Evolutionary conservation across 129 eudicot species (phyloP), one percentile per base, ranked within the genome.

Genomic region (Flaveria ramosissima): DNA sequence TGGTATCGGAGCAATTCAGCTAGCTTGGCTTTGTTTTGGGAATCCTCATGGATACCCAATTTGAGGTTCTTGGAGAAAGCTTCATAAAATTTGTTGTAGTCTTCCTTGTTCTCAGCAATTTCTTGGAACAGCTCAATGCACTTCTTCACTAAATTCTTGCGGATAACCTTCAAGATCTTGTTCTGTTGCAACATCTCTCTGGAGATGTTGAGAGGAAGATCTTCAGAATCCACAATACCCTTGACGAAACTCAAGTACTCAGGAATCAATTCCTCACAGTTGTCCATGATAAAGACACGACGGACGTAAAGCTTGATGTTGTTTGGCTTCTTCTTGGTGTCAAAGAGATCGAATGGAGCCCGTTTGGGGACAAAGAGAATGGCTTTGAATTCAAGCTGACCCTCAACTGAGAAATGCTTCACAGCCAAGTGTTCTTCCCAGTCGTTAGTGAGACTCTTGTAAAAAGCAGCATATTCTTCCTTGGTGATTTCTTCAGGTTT

Each of bases 201-300:
- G 9, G 76, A 72, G 45, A 72, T 72, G 66, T 72, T 72, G 2
- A 72, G 64, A 4, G 76, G 76, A 55, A 72, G 76, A 53, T 46
- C 73, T 20, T 68, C 56, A 43, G 53, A 68, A 19, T 41, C 73
- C 2, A 45, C 74, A 23, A 69, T 72, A 72, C 76, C 76, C 66
- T 72, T 72, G 27, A 90, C 87, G 27, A 90, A 90, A 74, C 93
- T 71, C 42, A 90, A 50, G 76, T 87, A 90, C 21, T 90, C 96
- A 5, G 96, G 96, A 30, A 90, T 90, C 81, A 90, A 56, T 78
- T 89, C 92, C 78, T 89, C 96, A 67, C 96, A 89, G 82, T 89
- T 89, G 78, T 90, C 96, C 96, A 88, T 90, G 66, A 90, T 90
- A 48, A 90, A 90, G 68, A 90, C 96, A 70, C 93, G 88, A 24